Conservation (phyloP, 345 rosid species). For the Balakata baccata region DNA sequence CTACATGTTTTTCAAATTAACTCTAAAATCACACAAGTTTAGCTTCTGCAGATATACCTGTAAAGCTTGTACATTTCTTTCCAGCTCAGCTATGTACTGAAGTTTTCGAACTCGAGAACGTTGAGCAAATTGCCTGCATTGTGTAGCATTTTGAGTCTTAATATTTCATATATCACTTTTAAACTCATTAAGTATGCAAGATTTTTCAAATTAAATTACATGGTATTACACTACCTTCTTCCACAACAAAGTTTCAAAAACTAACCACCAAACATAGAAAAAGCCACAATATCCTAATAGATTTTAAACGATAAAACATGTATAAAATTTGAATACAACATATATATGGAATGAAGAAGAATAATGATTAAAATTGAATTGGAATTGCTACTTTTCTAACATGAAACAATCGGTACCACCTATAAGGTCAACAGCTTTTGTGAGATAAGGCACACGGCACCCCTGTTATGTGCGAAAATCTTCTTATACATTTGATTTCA, state of each 20-base stretch:
- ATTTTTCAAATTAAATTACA: neutral
- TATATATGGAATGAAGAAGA: neutral
- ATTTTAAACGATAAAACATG: neutral
- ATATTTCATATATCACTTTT: conserved; percentile 15
- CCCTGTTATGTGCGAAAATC: neutral
- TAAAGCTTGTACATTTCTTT: conserved; percentile 92
- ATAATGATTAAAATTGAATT: neutral
- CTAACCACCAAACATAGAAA: neutral
- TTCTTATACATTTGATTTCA: neutral
- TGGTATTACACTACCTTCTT: neutral
- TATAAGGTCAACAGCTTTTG: neutral
- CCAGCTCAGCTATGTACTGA: conserved; percentile 98
- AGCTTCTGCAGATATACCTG: conserved; percentile 46
- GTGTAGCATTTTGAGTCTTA: conserved; percentile 18
- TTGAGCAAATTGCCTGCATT: conserved; percentile 93
- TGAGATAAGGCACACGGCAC: neutral
- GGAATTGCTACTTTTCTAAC: neutral
- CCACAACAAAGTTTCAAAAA: neutral
- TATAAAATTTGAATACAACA: neutral
- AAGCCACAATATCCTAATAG: neutral
- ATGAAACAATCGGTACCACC: neutral
- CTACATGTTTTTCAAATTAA: neutral
- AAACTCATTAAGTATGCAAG: neutral
- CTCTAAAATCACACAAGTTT: neutral
- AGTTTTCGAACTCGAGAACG: conserved; percentile 97